Base-by-base conservation (phyloP, 768 basidiomycete species). In the Lactarius psammicola region DNA sequence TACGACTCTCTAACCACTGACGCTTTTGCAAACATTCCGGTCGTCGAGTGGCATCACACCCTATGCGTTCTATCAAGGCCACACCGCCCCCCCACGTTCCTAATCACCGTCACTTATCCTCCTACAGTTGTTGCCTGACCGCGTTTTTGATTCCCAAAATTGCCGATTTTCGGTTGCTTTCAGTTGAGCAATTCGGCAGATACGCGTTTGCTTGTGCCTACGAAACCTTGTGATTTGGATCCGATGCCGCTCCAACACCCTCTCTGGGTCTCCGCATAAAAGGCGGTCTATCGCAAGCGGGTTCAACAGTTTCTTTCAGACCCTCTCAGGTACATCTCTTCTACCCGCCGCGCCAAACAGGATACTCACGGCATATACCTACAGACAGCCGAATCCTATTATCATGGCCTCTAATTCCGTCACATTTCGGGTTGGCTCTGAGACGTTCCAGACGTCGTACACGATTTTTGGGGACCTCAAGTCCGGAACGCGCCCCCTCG, bases 401-500 rank as follows among this genome's bases (percentile, higher is more conserved):
- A 49, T 23, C 23, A 26, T 26, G 23, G n/a, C 46, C 23, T 13
- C 46, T 38, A 38, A 38, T 38, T 38, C 36, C 4, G 4, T 17
- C 36, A 38, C 36, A 10, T 17, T 38, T 15, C 0, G 13, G 11
- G 13, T 38, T 38, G 36, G 36, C 15, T 38, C 36, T 4, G 15
- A 38, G 36, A 15, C n/a, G 13, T 59, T 64, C 51, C n/a, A 55
- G 51, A 64, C 63, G 18, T 64, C 63, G 3, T 64, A 59, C 51
- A 64, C 49, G 23, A 23, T 64, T 51, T 54, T 34, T 23, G 58
- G 63, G 4, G 58, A 64, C 31, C 51, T 64, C 63, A 59, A 53
- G 3, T 40, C 38, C 17, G 51, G 31, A 28, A 42, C n/a, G 51
- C 58, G 58, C 11, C 57, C 63, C 5, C 57, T 59, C 36, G 38